Base-by-base conservation (phyloP, 345 rosid genomes). In the Angophora floribunda region DNA sequence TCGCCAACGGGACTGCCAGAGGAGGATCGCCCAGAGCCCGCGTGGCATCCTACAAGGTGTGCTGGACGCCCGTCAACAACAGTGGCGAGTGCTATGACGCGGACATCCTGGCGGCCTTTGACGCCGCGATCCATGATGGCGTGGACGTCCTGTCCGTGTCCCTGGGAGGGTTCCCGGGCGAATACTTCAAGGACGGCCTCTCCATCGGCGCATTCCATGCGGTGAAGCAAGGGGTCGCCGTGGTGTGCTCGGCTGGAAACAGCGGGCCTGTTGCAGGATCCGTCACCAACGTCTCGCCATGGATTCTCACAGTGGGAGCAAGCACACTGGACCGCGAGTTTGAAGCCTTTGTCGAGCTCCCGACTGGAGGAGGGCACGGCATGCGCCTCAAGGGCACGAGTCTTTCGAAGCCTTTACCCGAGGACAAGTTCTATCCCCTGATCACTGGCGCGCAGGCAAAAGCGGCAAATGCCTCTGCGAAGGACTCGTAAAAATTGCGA, bases 231-330 rank as follows among this genome's bases (percentile, higher is more conserved):
- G 95, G 95, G 21, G 87, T 95, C 12, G 86, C 86, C 6, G 95
- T 94, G 49, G 92, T 92, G 9, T 91, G 93, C 91, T 92, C 96
- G 1, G 96, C 93, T 1, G 95, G 95, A 63, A 95, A 95, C 85
- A 22, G 79, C 21, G 97, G 97, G 24, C 96, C 96, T 2, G 6
- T 8, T 7, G 53, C 67, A 50, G 90, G 87, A 52, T 90, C 92
- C 7, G 96, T 94, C 41, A 41, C 92, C 9, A 94, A 95, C 63
- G 80, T 90, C 26, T 89, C 96, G 5, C 97, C 96, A 7, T 95
- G 97, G 97, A 86, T 94, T 4, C 59, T 94, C 44, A 94, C 97
- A 0, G 96, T 94, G 6, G 97, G 90, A 65, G 97, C 97, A 1
- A 94, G 97, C 89, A 92, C 95, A 6, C 19, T 91, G 26, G 97